phyloP scores from a whole-genome alignment of 176 grass and related monocot genomes.

The Elymus sibiricus region DNA sequence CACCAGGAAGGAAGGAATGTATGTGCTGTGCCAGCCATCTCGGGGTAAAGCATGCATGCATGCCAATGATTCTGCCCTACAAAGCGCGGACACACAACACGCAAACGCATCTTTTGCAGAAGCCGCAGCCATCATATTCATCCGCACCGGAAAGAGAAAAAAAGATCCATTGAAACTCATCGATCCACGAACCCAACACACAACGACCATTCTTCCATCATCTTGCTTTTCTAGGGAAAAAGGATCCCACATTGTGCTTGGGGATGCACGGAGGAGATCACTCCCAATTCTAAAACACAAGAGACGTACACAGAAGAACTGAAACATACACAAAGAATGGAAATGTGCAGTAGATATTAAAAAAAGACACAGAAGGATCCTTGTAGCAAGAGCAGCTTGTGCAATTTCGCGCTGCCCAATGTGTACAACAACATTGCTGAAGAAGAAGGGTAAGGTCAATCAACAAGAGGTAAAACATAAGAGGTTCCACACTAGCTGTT shows the following conservation, averaged over 20 bases:
- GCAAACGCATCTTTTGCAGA: slow-evolving; percentile 30
- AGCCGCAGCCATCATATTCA: slow-evolving; percentile 21
- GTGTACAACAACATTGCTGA: slow-evolving; percentile 27
- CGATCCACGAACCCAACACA: slow-evolving; percentile 8
- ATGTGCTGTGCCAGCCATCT: background rate
- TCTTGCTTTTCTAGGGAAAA: slow-evolving; percentile 18
- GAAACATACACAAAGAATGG: background rate
- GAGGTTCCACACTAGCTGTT: slow-evolving; percentile 8
- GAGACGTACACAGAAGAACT: background rate
- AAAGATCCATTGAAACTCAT: slow-evolving; percentile 24
- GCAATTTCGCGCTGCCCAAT: background rate
- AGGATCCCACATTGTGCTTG: slow-evolving; percentile 7
- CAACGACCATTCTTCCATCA: background rate
- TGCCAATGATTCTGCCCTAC: slow-evolving; percentile 33
- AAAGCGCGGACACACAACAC: slow-evolving; percentile 37
- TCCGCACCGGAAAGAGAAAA: slow-evolving; percentile 26
- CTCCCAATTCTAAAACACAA: background rate
- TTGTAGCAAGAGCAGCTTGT: background rate
- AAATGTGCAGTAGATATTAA: background rate
- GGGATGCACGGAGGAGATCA: background rate
- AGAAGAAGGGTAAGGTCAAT: slow-evolving; percentile 26
- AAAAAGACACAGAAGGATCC: background rate
- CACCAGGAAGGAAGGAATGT: slow-evolving; percentile 10
- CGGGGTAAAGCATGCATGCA: slow-evolving; percentile 26
- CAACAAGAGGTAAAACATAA: slow-evolving; percentile 12